Evolutionary conservation across 768 basidiomycete genomes (phyloP), one percentile per base, ranked within the genome.

Genomic region (Collybiopsis luxurians): DNA sequence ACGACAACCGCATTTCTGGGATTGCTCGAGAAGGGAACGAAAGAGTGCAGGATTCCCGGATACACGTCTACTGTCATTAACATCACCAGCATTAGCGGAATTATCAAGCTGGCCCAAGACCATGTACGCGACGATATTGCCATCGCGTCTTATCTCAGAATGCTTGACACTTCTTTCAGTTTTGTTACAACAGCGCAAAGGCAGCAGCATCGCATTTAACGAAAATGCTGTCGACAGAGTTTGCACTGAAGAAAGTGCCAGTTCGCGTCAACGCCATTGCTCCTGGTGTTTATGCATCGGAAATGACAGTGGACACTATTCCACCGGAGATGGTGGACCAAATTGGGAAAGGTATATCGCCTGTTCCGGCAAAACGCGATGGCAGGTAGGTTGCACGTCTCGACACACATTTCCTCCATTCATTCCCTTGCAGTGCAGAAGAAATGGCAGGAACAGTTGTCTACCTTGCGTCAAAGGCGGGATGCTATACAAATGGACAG

Each of bases 371-470:
- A 4, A 73, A 72, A 55, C 74, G 89, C 30, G 70, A 83, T 28
- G 90, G 90, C 74, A 78, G 76, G 89, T 89, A 60, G 73, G 86
- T 81, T n/a, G 12, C 17, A 9, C 15, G 7, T 21, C 40, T 19
- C 4, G 17, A n/a, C 12, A 0, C 9, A 2, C 6, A 27, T 12
- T 43, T 5, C n/a, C 4, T 38, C 17, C 5, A 45, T 38, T 11
- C 19, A 21, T n/a, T 34, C 49, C 30, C 43, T 28, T 36, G 12
- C 51, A 91, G 90, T 42, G 82, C 79, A 1, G 75, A 80, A 58
- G 91, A 92, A 65, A 85, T 91, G 72, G 89, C 87, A 9, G 90
- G 87, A 7, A 89, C 90, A 9, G 89, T 75, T 0, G 78, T 92
- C 4, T 91, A 89, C 67, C 79, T 93, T 4, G 86, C 81, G 6